Base-by-base conservation (phyloP, 108 stramenopile species). In the Nitzschia sp. region DNA sequence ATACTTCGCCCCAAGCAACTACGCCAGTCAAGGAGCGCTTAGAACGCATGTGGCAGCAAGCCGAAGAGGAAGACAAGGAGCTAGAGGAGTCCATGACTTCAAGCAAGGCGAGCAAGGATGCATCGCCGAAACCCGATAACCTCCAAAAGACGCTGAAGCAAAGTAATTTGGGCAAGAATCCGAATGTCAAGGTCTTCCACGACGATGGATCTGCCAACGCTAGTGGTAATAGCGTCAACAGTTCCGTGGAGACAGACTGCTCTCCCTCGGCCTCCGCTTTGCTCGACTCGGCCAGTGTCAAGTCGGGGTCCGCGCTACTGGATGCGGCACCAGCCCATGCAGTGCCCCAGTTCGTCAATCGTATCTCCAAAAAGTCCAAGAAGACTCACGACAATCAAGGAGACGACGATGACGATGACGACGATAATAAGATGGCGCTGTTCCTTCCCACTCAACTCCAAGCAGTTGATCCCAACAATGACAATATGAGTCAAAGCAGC, bases 371-470 rank as follows among this genome's bases (percentile, higher is more conserved):
- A 4, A 13, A 6, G 38, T 42, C 6, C 38, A 42, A 6, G 38
- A 42, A 13, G 9, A 42, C 9, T 42, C 38, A 42, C 38, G 38
- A 42, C 38, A 42, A 42, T 13, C 9, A 42, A 42, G 38, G 38
- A 13, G 49, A 69, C 19, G 57, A 28, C 17, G 56, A 45, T 25
- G 26, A 28, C 26, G 61, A 63, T 15, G 61, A 63, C 42, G 61
- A 63, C 15, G 68, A 46, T 38, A 11, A 46, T 3, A 21, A 1
- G 25, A 32, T 23, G 46, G 2, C 17, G 25, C 57, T 69, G 26
- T 57, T 42, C 13, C 46, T 69, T n/a, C 68, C 68, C 11, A 29
- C 68, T 5, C 18, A 54, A 57, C 46, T 69, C 33, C 33, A 42
- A 24, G 19, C 67, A 9, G 21, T 34, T 9, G 49, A 51, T 53